Evolutionary conservation across 148 eudicot species (phyloP), one percentile per base, ranked within the genome.

Genomic region (Rhododendron kiyosumense): DNA sequence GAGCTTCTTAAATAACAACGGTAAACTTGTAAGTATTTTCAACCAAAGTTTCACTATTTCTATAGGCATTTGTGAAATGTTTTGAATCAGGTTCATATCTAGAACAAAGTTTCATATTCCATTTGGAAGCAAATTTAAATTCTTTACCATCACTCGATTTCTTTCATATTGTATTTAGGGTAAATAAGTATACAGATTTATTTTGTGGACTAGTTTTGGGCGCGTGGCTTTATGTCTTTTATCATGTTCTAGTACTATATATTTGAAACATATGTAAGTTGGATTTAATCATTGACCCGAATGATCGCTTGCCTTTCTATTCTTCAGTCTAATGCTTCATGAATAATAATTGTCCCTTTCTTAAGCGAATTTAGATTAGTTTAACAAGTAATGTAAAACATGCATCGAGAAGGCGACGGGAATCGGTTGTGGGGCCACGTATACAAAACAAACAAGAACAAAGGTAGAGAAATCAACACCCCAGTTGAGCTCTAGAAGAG

Each of bases 1-100:
- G 88, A 96, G 96, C 99, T 96, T 96, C 90, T 87, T 96, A 81
- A 96, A 96, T 89, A 96, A 95, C 83, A 97, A 95, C 83, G 94
- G 98, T 90, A 96, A 96, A 93, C 94, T 96, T 89, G 99, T 96
- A 93, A 91, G 98, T 89, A 82, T 83, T 80, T 90, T 63, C 88
- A 85, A 26, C 84, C 67, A 83, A 77, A 65, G 38, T 46, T 46
- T 83, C 59, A 45, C 81, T 46, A n/a, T 32, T 48, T 82, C 69
- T 34, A 34, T 79, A 9, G 54, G 41, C 26, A 22, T 20, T 28
- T 30, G 18, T 71, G 69, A 82, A 54, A 28, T 59, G 3, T 69
- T n/a, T 59, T n/a, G 74, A 57, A 85, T 78, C 65, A 81, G 69
- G 86, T 79, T 79, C 41, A 26, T 36, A 73, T 49, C 11, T 81